These are phyloP conservation scores for Myxozyma melibiosi DNA, from an alignment of 805 yeast genomes.

Conservation along the genomic window DNA sequence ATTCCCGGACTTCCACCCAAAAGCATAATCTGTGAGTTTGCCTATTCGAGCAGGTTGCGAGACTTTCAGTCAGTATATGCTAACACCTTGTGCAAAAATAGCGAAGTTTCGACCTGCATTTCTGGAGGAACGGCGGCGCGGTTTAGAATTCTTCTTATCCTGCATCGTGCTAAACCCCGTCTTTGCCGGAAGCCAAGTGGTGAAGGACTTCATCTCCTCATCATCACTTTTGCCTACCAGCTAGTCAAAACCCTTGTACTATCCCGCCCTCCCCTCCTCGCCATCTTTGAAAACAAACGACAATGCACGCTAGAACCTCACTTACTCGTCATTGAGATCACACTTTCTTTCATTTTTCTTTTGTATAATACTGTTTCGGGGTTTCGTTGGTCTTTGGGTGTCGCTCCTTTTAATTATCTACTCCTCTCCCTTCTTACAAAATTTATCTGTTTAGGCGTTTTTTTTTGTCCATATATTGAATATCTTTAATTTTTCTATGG, in stretches of 20 bases:
- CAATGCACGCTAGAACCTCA: too few species aligned
- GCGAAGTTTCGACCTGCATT: slow-evolving; percentile 43
- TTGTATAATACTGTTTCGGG: too few species aligned
- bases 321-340: too few species aligned
- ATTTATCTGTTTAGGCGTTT: background rate
- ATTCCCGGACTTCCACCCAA: slow-evolving; percentile 54
- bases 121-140: slow-evolving; percentile 45
- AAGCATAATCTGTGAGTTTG: slow-evolving; percentile 37
- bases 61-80: background rate
- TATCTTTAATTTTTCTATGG: background rate
- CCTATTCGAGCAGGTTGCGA: too few species aligned
- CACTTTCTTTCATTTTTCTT: too few species aligned
- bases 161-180: slow-evolving; percentile 51
- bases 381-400: too few species aligned
- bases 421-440: too few species aligned
- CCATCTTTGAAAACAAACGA: too few species aligned
- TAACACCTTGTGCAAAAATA: slow-evolving; percentile 12
- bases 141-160: slow-evolving; percentile 50
- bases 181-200: slow-evolving; percentile 42
- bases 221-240: background rate
- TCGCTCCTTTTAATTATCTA: too few species aligned
- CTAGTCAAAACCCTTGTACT: too few species aligned
- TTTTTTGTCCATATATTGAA: background rate
- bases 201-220: slow-evolving; percentile 40
- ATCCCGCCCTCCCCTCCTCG: too few species aligned